Conservation (phyloP, 2,329 filamentous ascomycete species). For the Aspergillus tamarii region DNA sequence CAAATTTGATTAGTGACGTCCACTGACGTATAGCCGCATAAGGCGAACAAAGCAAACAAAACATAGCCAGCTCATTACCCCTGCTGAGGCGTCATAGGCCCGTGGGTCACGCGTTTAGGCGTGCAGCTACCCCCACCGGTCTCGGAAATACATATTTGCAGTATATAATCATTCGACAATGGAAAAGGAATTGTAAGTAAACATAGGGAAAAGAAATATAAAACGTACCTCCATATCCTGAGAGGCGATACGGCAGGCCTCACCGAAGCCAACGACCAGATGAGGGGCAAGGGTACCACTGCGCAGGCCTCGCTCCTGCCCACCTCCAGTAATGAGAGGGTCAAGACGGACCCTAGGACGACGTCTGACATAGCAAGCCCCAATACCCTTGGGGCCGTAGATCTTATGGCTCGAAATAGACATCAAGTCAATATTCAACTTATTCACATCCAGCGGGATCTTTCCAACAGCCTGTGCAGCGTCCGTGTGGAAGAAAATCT, state of each 20-base stretch:
- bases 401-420: constrained; percentile 99
- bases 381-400: constrained; percentile 95
- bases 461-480: constrained; percentile 98
- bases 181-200: constrained; percentile 10
- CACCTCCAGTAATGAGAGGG: constrained; percentile 93
- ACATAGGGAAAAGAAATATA: constrained; percentile 15
- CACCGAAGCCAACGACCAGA: constrained; percentile 88
- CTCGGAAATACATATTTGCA: constrained; percentile 74
- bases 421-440: constrained; percentile 98
- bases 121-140: constrained; percentile 57
- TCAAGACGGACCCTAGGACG: constrained; percentile 91
- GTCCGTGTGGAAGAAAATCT: constrained; percentile 98
- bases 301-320: constrained; percentile 90
- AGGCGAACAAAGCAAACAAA: constrained; percentile 29
- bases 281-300: constrained; percentile 92
- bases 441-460: constrained; percentile 94
- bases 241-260: constrained; percentile 88
- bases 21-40: constrained; percentile 7
- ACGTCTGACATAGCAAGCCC: constrained; percentile 92
- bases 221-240: constrained; percentile 84
- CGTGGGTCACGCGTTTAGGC: constrained; percentile 35
- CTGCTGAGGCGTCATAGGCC: constrained; percentile 67
- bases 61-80: constrained; percentile 58
- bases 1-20: constrained; percentile 13
- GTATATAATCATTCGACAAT: constrained; percentile 72